Evolutionary conservation across 805 yeast genomes (phyloP).

Genomic region (Lachancea nothofagi): DNA sequence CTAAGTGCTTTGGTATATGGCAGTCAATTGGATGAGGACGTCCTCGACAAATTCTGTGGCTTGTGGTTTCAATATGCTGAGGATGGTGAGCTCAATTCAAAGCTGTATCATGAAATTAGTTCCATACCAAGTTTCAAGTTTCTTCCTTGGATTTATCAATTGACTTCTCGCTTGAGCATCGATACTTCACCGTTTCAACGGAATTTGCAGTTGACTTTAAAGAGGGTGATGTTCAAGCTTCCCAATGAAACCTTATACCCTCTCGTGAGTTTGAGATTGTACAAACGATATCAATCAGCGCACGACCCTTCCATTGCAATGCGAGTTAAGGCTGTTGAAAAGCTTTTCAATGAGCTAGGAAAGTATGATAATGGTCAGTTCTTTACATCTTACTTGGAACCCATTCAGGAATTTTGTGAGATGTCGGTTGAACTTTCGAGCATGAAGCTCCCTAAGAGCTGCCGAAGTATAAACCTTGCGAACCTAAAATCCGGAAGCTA

Average conservation of each 20-base stretch:
- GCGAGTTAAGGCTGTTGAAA: constrained; percentile 48
- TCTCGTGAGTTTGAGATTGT: constrained; percentile 50
- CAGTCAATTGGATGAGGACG: constrained; percentile 45
- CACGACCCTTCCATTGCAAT: constrained; percentile 38
- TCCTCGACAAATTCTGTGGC: constrained; percentile 71
- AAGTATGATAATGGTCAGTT: constrained; percentile 24
- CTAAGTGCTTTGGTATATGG: constrained; percentile 46
- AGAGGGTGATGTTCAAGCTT: constrained; percentile 45
- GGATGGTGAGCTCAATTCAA: constrained; percentile 39
- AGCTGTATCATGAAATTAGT: constrained; percentile 36
- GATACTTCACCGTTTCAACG: constrained; percentile 51
- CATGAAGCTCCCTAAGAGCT: constrained; percentile 29
- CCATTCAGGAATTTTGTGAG: constrained; percentile 47
- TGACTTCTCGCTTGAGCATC: constrained; percentile 59
- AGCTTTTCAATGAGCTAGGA: constrained; percentile 41
- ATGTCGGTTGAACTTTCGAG: constrained; percentile 49
- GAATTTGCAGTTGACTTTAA: constrained; percentile 43
- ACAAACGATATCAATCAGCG: constrained; percentile 33
- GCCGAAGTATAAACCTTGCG: constrained; percentile 21
- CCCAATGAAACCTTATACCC: constrained; percentile 72
- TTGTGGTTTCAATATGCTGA: constrained; percentile 69
- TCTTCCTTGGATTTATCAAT: constrained; percentile 77
- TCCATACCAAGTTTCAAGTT: constrained; percentile 55
- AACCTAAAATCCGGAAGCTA: constrained; percentile 43
- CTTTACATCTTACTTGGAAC: constrained; percentile 32